Conservation (phyloP, 495 filamentous ascomycete species). For the Podospora pseudoanserina region DNA sequence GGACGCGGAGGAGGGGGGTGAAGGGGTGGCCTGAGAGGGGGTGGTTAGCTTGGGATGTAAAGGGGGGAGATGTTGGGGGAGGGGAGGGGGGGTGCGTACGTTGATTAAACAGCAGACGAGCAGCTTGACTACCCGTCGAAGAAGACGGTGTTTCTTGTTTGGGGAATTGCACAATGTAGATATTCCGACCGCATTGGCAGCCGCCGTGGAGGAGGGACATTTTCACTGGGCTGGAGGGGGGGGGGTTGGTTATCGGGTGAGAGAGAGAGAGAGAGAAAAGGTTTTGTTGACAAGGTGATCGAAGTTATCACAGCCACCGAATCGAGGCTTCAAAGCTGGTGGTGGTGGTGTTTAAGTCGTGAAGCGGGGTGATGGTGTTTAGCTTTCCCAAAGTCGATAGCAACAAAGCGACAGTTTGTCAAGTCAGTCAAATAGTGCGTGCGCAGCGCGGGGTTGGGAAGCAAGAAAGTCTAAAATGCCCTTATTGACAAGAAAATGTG, state of each 20-base stretch:
- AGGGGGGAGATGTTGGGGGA: slow-evolving; percentile 63
- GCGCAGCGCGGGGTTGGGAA: background rate
- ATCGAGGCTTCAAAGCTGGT: too few relatives aligned
- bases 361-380: too few relatives aligned
- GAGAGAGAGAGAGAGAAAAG: too few relatives aligned
- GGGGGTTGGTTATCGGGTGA: background rate
- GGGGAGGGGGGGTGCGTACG: slow-evolving; percentile 47
- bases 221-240: background rate
- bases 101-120: background rate
- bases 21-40: slow-evolving; percentile 36
- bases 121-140: background rate
- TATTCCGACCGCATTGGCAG: slow-evolving; percentile 82
- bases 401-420: background rate
- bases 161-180: slow-evolving; percentile 71
- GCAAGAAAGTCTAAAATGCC: background rate
- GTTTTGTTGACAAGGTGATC: too few relatives aligned
- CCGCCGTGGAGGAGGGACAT: slow-evolving; percentile 64
- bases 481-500: background rate
- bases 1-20: slow-evolving; percentile 75
- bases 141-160: slow-evolving; percentile 32
- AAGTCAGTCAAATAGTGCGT: background rate
- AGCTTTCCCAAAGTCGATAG: too few relatives aligned
- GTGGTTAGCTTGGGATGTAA: slow-evolving; percentile 54
- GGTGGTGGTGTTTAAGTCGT: too few relatives aligned
- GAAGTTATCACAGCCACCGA: too few relatives aligned